Base-by-base conservation (phyloP, 345 rosid species). In the Raphanus raphanistrum region DNA sequence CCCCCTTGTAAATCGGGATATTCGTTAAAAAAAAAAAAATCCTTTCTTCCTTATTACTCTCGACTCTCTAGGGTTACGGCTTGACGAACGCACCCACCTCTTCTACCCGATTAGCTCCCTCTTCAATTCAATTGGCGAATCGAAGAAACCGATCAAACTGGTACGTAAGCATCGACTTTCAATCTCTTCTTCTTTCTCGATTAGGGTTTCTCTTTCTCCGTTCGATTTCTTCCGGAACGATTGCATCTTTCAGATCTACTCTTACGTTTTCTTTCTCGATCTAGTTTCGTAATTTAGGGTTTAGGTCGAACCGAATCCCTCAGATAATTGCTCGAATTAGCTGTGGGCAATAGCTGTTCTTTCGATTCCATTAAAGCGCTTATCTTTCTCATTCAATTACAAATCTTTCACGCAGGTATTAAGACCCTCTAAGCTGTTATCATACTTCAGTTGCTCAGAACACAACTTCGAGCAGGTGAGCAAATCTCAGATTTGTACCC, bases 51-150 rank as follows among this genome's bases (percentile, higher is more conserved):
- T 4, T 21, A 21, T 68, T 67, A 21, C 29, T 73, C 38, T 68
- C 60, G 28, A 62, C 3, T 11, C 69, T 68, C 66, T 55, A 63
- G 82, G 67, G 72, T 70, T 79, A 62, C 52, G 70, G 70, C 26
- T 68, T 13, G 67, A 52, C 75, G 75, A 79, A 74, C 79, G 26
- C 12, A 63, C 31, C 71, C 8, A 63, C 38, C 74, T 67, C 8
- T 57, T 67, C 57, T 4, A 32, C 69, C 69, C 77, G 63, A 28
- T 25, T 59, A 35, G 35, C 70, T 55, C 43, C 45, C 2, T 58
- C 67, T 54, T 21, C 21, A 21, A 21, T 28, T 79, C 71, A 54
- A 55, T 69, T 73, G 54, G 71, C 75, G 57, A n/a, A 50, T 6
- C 57, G 55, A 50, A 50, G 8, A 5, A n/a, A 0, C 17, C 55